Evolutionary conservation across 257 asterid species (phyloP).

Genomic region (Haberlea rhodopensis): DNA sequence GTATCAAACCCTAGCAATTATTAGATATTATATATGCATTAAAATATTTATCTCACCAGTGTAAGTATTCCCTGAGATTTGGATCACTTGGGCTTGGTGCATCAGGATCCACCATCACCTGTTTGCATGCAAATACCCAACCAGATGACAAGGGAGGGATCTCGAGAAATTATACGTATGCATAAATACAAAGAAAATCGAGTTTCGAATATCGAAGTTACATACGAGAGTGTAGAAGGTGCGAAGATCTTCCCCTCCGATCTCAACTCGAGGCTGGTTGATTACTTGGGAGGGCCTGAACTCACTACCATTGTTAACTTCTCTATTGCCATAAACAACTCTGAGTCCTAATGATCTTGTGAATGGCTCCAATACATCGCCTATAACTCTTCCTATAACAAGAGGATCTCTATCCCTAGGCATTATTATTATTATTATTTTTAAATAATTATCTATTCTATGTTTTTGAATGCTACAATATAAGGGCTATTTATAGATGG

Average conservation of each 20-base stretch:
- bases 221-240: slow-evolving; percentile 42
- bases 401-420: slow-evolving; percentile 58
- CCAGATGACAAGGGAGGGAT: background rate
- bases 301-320: slow-evolving; percentile 58
- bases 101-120: slow-evolving; percentile 50
- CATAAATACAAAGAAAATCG: background rate
- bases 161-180: background rate
- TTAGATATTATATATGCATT: background rate
- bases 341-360: slow-evolving; percentile 43
- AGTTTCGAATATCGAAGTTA: background rate
- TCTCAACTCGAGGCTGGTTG: slow-evolving; percentile 47
- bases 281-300: slow-evolving; percentile 60
- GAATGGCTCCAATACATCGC: slow-evolving; percentile 67
- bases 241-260: slow-evolving; percentile 37
- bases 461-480: no score
- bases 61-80: no score
- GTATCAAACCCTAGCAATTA: slow-evolving; percentile 44
- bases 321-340: slow-evolving; percentile 38
- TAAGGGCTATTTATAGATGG: no score
- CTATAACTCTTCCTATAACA: slow-evolving; percentile 56
- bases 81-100: slow-evolving; percentile 55
- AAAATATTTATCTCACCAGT: slow-evolving; percentile 25
- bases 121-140: no score
- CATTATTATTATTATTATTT: slow-evolving; percentile 35
- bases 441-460: no score